These are phyloP conservation scores for Aspergillus aculeatinus DNA, from an alignment of 2,329 filamentous ascomycete species.

Conservation along the genomic window DNA sequence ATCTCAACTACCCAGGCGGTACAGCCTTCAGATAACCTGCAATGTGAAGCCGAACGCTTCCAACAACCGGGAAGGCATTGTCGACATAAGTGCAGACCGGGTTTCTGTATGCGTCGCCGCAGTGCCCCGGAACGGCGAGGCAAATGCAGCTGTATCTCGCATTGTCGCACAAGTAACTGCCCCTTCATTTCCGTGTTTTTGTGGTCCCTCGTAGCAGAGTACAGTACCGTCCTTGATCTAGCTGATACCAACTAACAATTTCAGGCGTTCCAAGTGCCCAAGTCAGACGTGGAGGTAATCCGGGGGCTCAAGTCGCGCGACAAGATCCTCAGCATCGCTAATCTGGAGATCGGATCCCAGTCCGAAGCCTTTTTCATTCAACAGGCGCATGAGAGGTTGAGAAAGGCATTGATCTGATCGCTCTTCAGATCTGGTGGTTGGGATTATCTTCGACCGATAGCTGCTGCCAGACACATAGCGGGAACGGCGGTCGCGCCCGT, in stretches of 20 bases:
- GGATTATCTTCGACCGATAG: no score
- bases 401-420: slow-evolving; percentile 18
- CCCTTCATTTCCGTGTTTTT: neutral
- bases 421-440: neutral
- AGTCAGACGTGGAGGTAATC: slow-evolving; percentile 62
- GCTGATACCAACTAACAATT: neutral
- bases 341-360: slow-evolving; percentile 29
- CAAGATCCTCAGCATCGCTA: slow-evolving; percentile 55
- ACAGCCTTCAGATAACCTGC: slow-evolving; percentile 60
- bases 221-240: no score
- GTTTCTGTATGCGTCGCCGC: slow-evolving; percentile 67
- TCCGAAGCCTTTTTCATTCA: slow-evolving; percentile 33
- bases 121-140: slow-evolving; percentile 64
- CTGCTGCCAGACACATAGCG: neutral
- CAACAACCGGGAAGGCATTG: slow-evolving; percentile 61
- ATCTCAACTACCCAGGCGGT: slow-evolving; percentile 12
- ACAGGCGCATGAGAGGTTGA: slow-evolving; percentile 17
- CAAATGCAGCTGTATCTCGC: slow-evolving; percentile 65
- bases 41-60: slow-evolving; percentile 66
- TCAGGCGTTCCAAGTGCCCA: slow-evolving; percentile 60
- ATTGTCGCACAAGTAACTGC: slow-evolving; percentile 58
- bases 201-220: no score
- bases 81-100: slow-evolving; percentile 54
- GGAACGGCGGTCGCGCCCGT: slow-evolving; percentile 11
- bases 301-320: slow-evolving; percentile 64